phyloP scores from a whole-genome alignment of 1,284 basidiomycete species.

The Ustanciosporium gigantosporum region DNA sequence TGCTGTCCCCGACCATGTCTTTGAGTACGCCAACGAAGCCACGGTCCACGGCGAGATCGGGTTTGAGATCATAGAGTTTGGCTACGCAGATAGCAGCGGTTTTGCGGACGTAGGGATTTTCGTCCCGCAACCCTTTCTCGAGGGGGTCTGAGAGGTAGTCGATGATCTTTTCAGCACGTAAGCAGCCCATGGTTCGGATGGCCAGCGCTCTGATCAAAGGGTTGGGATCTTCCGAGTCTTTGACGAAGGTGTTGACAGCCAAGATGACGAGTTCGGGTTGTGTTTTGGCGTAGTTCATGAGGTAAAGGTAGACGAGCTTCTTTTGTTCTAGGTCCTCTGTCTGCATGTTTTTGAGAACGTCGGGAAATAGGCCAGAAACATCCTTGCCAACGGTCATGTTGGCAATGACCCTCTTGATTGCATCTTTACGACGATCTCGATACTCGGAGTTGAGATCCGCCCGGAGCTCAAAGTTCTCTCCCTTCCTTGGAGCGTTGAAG shows the following conservation, averaged over 20 bases:
- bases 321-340: conserved; percentile 92
- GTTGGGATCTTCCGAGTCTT: conserved; percentile 91
- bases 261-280: conserved; percentile 97
- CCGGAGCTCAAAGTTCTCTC: conserved; percentile 57
- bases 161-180: conserved; percentile 97
- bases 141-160: conserved; percentile 95
- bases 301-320: conserved; percentile 95
- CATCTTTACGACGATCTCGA: conserved; percentile 92
- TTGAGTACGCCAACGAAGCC: conserved; percentile 87
- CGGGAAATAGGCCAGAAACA: conserved; percentile 86
- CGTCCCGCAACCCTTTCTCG: conserved; percentile 85
- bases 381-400: conserved; percentile 97
- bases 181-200: conserved; percentile 95
- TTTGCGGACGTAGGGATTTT: conserved; percentile 84
- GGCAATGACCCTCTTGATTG: conserved; percentile 80
- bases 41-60: conserved; percentile 89
- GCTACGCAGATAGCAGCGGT: conserved; percentile 93
- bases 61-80: conserved; percentile 95
- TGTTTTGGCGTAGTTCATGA: conserved; percentile 98
- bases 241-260: conserved; percentile 97
- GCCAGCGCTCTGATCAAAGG: conserved; percentile 93
- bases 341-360: conserved; percentile 98
- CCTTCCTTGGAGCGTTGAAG: conserved; percentile 61
- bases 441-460: conserved; percentile 83
- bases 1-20: conserved; percentile 85